Percentiles rank a stretch among this genome's conserved stretches.
Conservation (phyloP, 768 basidiomycete genomes). For the Lactifluus volemus region DNA sequence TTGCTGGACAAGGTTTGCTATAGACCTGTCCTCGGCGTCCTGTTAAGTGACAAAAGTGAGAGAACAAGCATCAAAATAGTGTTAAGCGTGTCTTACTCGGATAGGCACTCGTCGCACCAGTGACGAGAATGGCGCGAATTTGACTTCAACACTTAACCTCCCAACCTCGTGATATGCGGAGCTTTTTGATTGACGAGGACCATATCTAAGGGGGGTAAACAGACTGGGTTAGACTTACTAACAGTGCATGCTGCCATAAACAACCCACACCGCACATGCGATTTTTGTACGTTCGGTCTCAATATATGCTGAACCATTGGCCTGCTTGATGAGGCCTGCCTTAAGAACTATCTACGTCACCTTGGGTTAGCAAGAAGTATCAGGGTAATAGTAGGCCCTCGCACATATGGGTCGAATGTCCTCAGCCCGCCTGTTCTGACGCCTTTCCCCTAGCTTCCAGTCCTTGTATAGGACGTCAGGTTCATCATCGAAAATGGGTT, state of each 20-base stretch:
- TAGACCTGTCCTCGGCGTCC: constrained; percentile 91
- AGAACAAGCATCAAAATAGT: constrained; percentile 1
- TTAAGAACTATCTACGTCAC: constrained; percentile 56
- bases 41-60: constrained; percentile 27
- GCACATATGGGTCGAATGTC: constrained; percentile 86
- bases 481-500: constrained; percentile 48
- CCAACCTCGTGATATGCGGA: constrained; percentile 80
- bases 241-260: constrained; percentile 24
- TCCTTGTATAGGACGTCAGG: constrained; percentile 18
- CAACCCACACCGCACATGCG: constrained; percentile 80
- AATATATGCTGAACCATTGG: constrained; percentile 95
- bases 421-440: constrained; percentile 42
- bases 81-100: constrained; percentile 45
- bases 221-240: neutral
- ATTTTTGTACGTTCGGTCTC: constrained; percentile 89
- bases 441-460: constrained; percentile 32
- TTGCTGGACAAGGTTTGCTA: constrained; percentile 79
- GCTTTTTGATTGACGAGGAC: constrained; percentile 78
- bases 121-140: constrained; percentile 93
- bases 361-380: neutral
- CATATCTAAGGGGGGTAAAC: constrained; percentile 45
- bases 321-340: constrained; percentile 84
- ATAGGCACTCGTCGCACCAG: constrained; percentile 69
- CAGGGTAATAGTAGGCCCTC: constrained; percentile 21
- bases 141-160: constrained; percentile 88